Evolutionary conservation across 208 protist species (phyloP), one percentile per base, ranked within the genome.

Genomic region (Herpetomonas samuelpessoai): DNA sequence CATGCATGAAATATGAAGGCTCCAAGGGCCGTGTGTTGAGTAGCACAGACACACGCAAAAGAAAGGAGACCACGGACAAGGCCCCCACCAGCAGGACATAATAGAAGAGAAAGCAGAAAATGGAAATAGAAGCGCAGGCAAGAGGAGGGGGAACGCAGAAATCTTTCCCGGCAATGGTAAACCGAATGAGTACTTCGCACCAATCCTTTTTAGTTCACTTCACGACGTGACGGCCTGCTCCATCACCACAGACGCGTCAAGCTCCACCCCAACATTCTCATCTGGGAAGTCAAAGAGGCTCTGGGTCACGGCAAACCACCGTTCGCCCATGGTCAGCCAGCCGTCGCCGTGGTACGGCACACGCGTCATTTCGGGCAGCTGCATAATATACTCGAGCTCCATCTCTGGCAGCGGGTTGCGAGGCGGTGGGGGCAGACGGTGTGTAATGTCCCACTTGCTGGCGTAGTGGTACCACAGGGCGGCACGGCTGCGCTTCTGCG

Each of bases 391-490:
- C 79, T 92, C 80, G 51, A 76, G 28, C 58, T 71, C 70, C 86
- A 92, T 89, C 68, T 86, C 79, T 10, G 78, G 74, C 48, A 92
- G 74, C n/a, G 86, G 82, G 21, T 64, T 86, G 53, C 86, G 81
- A 30, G 86, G 86, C 2, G 86, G 86, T 21, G 86, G 86, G 2
- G 86, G 82, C 48, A 92, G 74, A 35, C 79, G 81, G 59, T 86
- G 86, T 1, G 82, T 87, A 53, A 89, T 84, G 66, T 92, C 81
- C 82, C 86, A 92, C 69, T 88, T 92, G 51, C 62, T 77, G 1
- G 86, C 81, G 65, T 88, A 88, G 63, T 86, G 74, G 53, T 89
- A 92, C 86, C 86, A 92, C 48, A 86, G 58, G 58, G 70, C 79
- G 1, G 81, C 81, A 24, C 82, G 76, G 22, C 26, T 48, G 68